Percentiles rank a stretch among this genome's conserved stretches.
Evolutionary conservation across 2,329 filamentous ascomycete genomes (phyloP).

Genomic region (Sarocladium strictum): DNA sequence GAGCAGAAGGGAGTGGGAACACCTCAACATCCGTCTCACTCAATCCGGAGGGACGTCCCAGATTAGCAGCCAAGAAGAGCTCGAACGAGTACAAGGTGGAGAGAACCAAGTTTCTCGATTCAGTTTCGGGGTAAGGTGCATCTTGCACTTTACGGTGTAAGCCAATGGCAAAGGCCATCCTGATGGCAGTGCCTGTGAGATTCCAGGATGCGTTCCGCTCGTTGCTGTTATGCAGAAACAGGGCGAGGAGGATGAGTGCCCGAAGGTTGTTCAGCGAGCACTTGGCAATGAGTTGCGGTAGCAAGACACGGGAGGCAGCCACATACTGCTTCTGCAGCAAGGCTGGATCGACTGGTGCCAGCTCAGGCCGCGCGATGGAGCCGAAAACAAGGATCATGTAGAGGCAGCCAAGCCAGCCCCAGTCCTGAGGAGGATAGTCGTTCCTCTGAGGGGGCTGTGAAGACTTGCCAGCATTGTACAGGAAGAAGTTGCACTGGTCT

Average conservation of each 20-base stretch:
- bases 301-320: constrained; percentile 18
- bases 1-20: constrained; percentile 20
- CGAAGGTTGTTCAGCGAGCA: constrained; percentile 26
- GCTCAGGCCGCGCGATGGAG: constrained; percentile 21
- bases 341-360: constrained; percentile 21
- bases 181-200: constrained; percentile 24
- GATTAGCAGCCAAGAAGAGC: constrained; percentile 29
- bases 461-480: not conserved
- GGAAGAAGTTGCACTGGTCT: constrained; percentile 18
- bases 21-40: constrained; percentile 29
- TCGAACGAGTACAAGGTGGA: constrained; percentile 31
- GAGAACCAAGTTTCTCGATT: constrained; percentile 20
- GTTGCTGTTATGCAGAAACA: constrained; percentile 32
- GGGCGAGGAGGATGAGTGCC: constrained; percentile 23
- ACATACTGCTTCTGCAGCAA: constrained; percentile 19
- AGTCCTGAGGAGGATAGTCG: constrained; percentile 16
- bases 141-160: constrained; percentile 19
- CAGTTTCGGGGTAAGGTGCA: not conserved
- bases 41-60: constrained; percentile 28
- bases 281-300: constrained; percentile 24
- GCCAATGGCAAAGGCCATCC: constrained; percentile 25
- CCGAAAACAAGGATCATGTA: constrained; percentile 32
- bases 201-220: constrained; percentile 33
- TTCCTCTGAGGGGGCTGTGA: not conserved
- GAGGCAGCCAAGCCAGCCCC: constrained; percentile 29